Evolutionary conservation across 768 basidiomycete genomes (phyloP), one percentile per base, ranked within the genome.

Genomic region (Hypholoma fasciculare): DNA sequence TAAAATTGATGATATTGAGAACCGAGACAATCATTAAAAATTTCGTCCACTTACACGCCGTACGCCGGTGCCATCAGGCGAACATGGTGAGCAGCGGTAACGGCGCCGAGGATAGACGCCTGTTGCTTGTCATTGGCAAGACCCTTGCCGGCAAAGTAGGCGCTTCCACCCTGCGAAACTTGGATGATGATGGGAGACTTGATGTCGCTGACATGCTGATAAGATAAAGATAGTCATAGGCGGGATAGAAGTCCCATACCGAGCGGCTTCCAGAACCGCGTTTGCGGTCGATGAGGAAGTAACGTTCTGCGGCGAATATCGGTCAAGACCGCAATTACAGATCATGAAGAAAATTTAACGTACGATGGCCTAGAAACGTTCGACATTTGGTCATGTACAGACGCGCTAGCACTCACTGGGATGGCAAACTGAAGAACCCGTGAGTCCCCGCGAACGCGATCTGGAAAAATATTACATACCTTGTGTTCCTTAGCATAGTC

Each of bases 181-280:
- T 98, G 97, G 67, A 98, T 79, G 76, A 99, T 98, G 77, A 99
- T 95, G 58, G 96, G 96, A 30, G 96, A 83, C 74, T 98, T 98
- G 82, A 92, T 85, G 73, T 98, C 97, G 63, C 93, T 93, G 67
- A 52, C 47, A 57, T 54, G 56, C 26, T 46, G 56, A 60, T 70
- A 59, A 63, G 58, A 68, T 55, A 59, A 56, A 51, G 56, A 43
- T 58, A 60, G 52, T 43, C 38, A 51, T 39, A 51, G 34, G 50
- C 40, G 50, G 37, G 48, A 42, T 34, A 36, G 19, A 43, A 49
- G 30, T 23, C 43, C 17, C 68, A 48, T 66, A 92, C 92, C 94
- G 88, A 51, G 96, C 96, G 57, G 94, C 96, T 77, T 99, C 96
- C 62, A 99, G 87, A 58, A 88, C 90, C 56, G 96, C 94, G 72